Base-by-base conservation (phyloP, 2,329 filamentous ascomycete genomes). In the Fusarium torreyae region DNA sequence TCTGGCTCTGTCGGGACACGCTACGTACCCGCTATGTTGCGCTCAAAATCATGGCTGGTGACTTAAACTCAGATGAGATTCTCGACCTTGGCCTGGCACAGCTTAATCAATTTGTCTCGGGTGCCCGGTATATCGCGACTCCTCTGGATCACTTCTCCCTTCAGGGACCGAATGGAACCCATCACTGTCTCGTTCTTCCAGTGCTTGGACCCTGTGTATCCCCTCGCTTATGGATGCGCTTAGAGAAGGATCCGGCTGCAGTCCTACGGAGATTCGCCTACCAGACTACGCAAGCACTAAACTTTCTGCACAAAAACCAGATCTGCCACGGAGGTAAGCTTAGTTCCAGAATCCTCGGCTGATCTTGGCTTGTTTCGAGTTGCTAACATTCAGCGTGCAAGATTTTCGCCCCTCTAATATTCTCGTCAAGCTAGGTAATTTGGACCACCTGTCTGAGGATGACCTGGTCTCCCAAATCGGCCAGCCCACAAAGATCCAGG, bases 371-470 rank as follows among this genome's bases (percentile, higher is more conserved):
- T 8, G 2, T 4, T 34, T 20, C 5, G 8, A 14, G 2, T 20
- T 18, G 14, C 34, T 57, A 5, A 63, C 17, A 3, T 24, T 11
- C 4, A 0, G 39, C 7, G 0, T 6, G 0, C 4, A 1, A 73
- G 76, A 78, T 31, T 73, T 78, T 20, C 69, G 73, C 0, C 72
- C 76, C 0, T 57, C 72, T 0, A 79, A 78, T 24, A 75, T 78
- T 11, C 51, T 78, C 17, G 42, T 70, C 4, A 71, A 63, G 9
- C 42, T 77, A 1, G 11, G 50, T 2, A 69, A 64, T 1, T 9
- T 78, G 0, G 70, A 79, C 22, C 60, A 64, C 1, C 61, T 77
- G 0, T 36, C 64, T 3, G 74, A 77, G 11, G 50, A 74, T 0
- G 50, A 74, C 5, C 44, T 78, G 0, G 3, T 75, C 1, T 42